phyloP scores from a whole-genome alignment of 2,329 filamentous ascomycete species.

The Colletotrichum costaricense region DNA sequence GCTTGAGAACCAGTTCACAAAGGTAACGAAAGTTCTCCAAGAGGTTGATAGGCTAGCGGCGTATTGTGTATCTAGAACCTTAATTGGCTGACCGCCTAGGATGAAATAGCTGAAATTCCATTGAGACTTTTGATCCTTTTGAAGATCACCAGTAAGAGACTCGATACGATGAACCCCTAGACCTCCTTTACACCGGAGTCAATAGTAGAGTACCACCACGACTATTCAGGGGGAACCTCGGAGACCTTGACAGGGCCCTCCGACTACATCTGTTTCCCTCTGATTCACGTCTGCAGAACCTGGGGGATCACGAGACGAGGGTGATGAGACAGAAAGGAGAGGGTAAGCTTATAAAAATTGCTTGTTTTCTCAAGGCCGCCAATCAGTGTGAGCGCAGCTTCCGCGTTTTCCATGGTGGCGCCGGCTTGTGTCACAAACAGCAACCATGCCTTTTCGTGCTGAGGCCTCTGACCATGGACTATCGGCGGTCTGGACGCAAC shows the following conservation, averaged over 20 bases:
- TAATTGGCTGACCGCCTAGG: not conserved
- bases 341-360: constrained; percentile 20
- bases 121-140: not conserved
- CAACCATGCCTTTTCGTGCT: constrained; percentile 23
- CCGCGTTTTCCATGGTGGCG: not conserved
- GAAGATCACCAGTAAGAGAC: not conserved
- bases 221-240: not conserved
- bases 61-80: not conserved
- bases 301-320: constrained; percentile 5
- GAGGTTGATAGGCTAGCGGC: not conserved
- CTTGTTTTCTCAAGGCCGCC: constrained; percentile 12
- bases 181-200: not conserved
- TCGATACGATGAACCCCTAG: not conserved
- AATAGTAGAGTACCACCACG: not conserved
- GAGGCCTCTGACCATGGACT: not conserved
- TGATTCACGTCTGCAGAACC: not conserved
- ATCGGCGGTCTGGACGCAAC: too few species aligned
- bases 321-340: not conserved
- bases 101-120: not conserved
- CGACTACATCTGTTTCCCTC: not conserved
- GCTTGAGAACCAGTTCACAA: constrained; percentile 1
- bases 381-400: constrained; percentile 3
- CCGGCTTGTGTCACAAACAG: constrained; percentile 14
- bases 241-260: not conserved
- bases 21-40: not conserved